A percentile compares a stretch with the other conserved stretches of the same genome.
phyloP scores from a whole-genome alignment of 345 rosid species.

The Trapa bicornis region DNA sequence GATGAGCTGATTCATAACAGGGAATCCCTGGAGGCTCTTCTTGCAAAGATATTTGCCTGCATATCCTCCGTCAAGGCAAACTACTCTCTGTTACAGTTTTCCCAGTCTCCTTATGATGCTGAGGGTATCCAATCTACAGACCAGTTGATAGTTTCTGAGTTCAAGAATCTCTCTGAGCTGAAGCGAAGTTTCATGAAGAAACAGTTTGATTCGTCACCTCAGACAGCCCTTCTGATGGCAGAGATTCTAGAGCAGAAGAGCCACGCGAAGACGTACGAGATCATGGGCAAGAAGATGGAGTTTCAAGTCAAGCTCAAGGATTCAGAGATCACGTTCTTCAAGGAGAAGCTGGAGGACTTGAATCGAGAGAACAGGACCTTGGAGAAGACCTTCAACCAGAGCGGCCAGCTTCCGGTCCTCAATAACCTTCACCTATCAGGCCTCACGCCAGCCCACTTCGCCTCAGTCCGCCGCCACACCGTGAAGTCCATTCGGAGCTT shows the following conservation, averaged over 20 bases:
- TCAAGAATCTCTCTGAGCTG: conserved; percentile 64
- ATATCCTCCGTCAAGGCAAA: conserved; percentile 60
- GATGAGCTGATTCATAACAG: conserved; percentile 29
- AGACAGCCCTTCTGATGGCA: conserved; percentile 37
- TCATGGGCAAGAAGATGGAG: conserved; percentile 61
- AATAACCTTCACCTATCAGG: conserved; percentile 42
- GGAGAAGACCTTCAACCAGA: conserved; percentile 55
- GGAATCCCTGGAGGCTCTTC: conserved; percentile 46
- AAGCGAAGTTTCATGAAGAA: conserved; percentile 66
- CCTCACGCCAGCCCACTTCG: conserved; percentile 40
- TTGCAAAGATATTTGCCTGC: conserved; percentile 68
- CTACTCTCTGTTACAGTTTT: conserved; percentile 61
- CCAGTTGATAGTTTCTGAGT: conserved; percentile 33
- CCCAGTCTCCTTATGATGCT: conserved; percentile 79
- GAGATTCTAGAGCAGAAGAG: conserved; percentile 71
- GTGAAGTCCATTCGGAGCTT: conserved; percentile 61
- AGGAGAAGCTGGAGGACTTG: conserved; percentile 42
- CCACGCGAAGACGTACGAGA: conserved; percentile 42
- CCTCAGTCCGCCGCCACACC: conserved; percentile 35
- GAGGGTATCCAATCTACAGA: conserved; percentile 67
- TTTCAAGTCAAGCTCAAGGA: conserved; percentile 60
- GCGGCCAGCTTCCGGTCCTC: conserved; percentile 35
- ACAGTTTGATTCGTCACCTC: conserved; percentile 53
- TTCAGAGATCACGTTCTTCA: conserved; percentile 49
- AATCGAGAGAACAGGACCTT: conserved; percentile 29